These are phyloP conservation scores for Globisporangium camurandrum DNA, from an alignment of 352 stramenopile genomes.

Conservation along the genomic window DNA sequence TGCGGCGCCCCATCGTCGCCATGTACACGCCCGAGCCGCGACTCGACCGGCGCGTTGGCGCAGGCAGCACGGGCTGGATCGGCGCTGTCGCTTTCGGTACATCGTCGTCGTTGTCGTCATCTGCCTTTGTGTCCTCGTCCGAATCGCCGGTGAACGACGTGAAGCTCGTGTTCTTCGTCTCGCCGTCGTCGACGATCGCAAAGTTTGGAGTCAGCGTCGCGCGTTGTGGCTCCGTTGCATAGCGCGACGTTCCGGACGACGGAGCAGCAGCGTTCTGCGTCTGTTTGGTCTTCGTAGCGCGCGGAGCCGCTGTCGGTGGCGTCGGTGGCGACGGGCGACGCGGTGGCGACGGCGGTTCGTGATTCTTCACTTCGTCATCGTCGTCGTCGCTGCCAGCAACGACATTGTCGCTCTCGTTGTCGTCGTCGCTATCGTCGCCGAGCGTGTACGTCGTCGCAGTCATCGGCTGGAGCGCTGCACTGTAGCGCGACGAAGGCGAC, in stretches of 20 bases:
- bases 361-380: conserved; percentile 5
- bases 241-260: not conserved
- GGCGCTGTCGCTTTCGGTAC: conserved; percentile 62
- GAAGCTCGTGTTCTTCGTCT: conserved; percentile 70
- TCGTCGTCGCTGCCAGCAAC: conserved; percentile 6
- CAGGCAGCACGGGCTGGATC: conserved; percentile 45
- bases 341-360: conserved; percentile 10
- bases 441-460: conserved; percentile 11
- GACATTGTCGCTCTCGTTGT: too few relatives aligned
- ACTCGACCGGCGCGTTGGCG: conserved; percentile 26
- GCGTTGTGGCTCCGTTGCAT: conserved; percentile 3
- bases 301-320: conserved; percentile 8
- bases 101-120: too few relatives aligned
- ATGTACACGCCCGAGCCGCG: conserved; percentile 36
- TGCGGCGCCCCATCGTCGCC: conserved; percentile 52
- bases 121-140: too few relatives aligned
- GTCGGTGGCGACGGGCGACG: conserved; percentile 20
- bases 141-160: conserved; percentile 79
- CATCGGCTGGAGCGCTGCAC: too few relatives aligned
- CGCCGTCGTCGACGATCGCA: conserved; percentile 43
- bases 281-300: conserved; percentile 1
- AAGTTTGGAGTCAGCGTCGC: conserved; percentile 56
- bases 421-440: not conserved
- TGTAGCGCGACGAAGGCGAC: conserved; percentile 8
- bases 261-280: not conserved